Evolutionary conservation across 352 stramenopile species (phyloP).

Genomic region (Globisporangium iwayamae): DNA sequence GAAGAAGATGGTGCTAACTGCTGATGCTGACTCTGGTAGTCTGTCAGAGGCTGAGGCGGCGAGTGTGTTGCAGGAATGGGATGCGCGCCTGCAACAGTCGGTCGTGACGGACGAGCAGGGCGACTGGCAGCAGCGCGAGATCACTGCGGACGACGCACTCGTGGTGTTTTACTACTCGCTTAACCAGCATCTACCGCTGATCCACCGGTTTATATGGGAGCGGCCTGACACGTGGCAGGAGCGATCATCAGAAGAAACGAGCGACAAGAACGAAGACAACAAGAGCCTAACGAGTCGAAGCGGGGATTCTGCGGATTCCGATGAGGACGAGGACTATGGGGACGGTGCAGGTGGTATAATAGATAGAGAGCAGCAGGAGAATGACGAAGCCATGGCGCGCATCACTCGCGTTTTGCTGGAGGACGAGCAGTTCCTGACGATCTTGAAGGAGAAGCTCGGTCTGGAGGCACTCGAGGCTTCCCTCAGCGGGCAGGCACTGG

Average conservation of each 20-base stretch:
- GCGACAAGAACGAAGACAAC: conserved; percentile 17
- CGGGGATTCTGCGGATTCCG: background rate
- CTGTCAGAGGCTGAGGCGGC: background rate
- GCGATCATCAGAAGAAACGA: conserved; percentile 12
- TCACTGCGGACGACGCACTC: conserved; percentile 37
- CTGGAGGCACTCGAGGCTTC: conserved; percentile 22
- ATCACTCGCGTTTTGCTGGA: conserved; percentile 40
- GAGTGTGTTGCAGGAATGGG: conserved; percentile 38
- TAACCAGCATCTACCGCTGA: conserved; percentile 40
- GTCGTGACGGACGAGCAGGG: conserved; percentile 41
- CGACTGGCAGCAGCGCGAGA: conserved; percentile 59
- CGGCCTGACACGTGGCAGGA: conserved; percentile 36
- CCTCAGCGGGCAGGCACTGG: background rate
- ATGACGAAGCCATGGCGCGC: conserved; percentile 23
- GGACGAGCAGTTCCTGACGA: conserved; percentile 57
- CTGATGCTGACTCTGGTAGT: background rate
- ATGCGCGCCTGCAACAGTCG: conserved; percentile 37
- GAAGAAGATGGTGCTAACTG: background rate
- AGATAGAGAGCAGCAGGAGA: conserved; percentile 25
- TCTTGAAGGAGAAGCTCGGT: conserved; percentile 59
- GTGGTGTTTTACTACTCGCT: conserved; percentile 71
- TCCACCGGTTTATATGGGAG: conserved; percentile 47
- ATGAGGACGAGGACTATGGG: background rate
- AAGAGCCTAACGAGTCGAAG: conserved; percentile 11
- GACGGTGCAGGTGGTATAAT: conserved; percentile 2